Conservation (phyloP, 345 rosid genomes). For the Hypericum androsaemum region DNA sequence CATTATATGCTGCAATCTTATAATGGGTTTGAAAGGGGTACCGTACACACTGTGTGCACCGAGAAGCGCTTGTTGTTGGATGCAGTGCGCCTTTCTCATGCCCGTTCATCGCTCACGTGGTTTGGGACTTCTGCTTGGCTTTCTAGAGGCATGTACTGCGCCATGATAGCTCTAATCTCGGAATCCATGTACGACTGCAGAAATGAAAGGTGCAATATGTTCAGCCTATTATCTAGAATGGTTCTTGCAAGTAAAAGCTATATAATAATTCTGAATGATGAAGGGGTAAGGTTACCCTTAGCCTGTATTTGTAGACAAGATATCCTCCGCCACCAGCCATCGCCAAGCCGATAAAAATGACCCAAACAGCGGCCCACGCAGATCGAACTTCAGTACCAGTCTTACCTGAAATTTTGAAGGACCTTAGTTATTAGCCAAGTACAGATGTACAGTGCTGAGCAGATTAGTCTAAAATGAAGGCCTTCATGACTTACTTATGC, state of each 20-base stretch:
- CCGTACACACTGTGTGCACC: too few relatives aligned
- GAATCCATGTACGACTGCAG: conserved; percentile 94
- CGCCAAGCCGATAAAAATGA: conserved; percentile 66
- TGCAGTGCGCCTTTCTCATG: conserved; percentile 22
- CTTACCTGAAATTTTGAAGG: conserved; percentile 46
- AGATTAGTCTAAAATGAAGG: not conserved
- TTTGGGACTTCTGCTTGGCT: conserved; percentile 68
- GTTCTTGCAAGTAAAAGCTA: not conserved
- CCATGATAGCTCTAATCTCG: conserved; percentile 95
- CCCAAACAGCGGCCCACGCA: conserved; percentile 90
- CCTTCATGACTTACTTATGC: conserved; percentile 61
- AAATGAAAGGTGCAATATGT: not conserved
- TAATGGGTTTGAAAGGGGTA: too few relatives aligned
- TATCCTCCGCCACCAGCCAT: conserved; percentile 81
- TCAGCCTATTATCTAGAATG: too few relatives aligned
- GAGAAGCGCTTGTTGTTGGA: too few relatives aligned
- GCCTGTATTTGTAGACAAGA: conserved; percentile 75
- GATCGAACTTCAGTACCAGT: conserved; percentile 56
- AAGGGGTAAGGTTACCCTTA: conserved; percentile 51
- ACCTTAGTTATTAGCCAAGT: conserved; percentile 9
- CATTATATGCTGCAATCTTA: too few relatives aligned
- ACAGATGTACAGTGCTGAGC: not conserved
- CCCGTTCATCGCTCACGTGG: conserved; percentile 45
- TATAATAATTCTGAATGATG: not conserved
- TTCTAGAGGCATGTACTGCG: conserved; percentile 95